phyloP scores from a whole-genome alignment of 2,329 filamentous ascomycete genomes.

The Hypoxylon sp. region DNA sequence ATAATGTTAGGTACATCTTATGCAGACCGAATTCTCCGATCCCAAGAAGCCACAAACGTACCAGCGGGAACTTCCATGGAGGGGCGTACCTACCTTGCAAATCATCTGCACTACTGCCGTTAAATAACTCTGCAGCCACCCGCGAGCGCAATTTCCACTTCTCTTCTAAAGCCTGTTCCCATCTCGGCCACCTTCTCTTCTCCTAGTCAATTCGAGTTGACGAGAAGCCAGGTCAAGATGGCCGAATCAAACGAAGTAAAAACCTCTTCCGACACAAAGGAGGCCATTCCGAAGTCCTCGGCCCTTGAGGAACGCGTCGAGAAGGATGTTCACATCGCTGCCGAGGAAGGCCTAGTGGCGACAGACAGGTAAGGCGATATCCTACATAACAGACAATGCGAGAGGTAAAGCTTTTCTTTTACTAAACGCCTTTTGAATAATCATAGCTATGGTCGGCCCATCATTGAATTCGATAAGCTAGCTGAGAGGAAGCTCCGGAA shows the following conservation, averaged over 20 bases:
- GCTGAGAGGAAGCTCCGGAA: slow-evolving; percentile 69
- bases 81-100: background rate
- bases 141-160: slow-evolving; percentile 7
- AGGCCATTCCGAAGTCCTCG: slow-evolving; percentile 5
- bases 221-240: slow-evolving; percentile 20
- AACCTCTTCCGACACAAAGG: slow-evolving; percentile 23
- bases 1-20: background rate
- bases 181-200: background rate
- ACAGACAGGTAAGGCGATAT: slow-evolving; percentile 61
- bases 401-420: background rate
- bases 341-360: slow-evolving; percentile 61
- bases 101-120: background rate
- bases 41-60: background rate
- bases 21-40: background rate
- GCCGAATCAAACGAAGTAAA: slow-evolving; percentile 10
- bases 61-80: background rate
- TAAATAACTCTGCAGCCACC: slow-evolving; percentile 25
- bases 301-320: slow-evolving; percentile 32
- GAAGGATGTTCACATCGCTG: slow-evolving; percentile 52
- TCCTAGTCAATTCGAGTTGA: background rate
- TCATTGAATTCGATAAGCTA: slow-evolving; percentile 68
- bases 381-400: background rate
- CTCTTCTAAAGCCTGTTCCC: background rate
- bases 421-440: slow-evolving; percentile 28
- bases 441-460: slow-evolving; percentile 63